Base-by-base conservation (phyloP, 75 land plant species). In the Chamaecyparis obtusa region DNA sequence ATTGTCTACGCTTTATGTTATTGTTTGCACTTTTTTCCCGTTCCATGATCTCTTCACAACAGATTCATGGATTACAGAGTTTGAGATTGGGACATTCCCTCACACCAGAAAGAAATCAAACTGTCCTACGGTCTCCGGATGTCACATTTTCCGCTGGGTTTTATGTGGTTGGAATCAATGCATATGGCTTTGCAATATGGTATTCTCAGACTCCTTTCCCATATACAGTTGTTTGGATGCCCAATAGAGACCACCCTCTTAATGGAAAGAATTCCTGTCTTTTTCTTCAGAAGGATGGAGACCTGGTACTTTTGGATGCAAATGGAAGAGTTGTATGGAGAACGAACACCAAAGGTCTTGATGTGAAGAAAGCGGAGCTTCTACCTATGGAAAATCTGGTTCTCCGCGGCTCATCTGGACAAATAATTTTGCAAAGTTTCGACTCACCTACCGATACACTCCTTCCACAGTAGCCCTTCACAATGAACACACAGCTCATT, bases 361-460 rank as follows among this genome's bases (percentile, higher is more conserved):
- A 0, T 48, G 49, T 48, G 49, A 48, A 77, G 3, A 9, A 21
- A 39, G 90, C 77, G 1, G 72, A 83, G 87, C 90, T 93, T 60
- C 39, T 90, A 33, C 75, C 90, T 32, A 57, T 86, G 9, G 94
- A 95, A 39, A 95, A 95, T 64, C 90, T 93, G 14, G 91, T 91
- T 4, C 83, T 95, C 11, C 84, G 39, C 43, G 76, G 88, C 87
- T 35, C 57, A 33, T 48, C 16, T 2, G 91, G 89, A 3, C 79
- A 87, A 9, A 43, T 87, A 37, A 19, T 88, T 37, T 95, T 95
- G 97, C 92, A 94, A 56, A 93, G 92, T 85, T 94, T 93, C 77
- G 93, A 95, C 83, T 89, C 51, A 76, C 95, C 97, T 32, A 90
- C 91, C 49, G 94, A 95, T 82, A 94, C 95, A 0, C 91, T 95